phyloP scores from a whole-genome alignment of 2,329 filamentous ascomycete species.

The Calonectria henricotiae region DNA sequence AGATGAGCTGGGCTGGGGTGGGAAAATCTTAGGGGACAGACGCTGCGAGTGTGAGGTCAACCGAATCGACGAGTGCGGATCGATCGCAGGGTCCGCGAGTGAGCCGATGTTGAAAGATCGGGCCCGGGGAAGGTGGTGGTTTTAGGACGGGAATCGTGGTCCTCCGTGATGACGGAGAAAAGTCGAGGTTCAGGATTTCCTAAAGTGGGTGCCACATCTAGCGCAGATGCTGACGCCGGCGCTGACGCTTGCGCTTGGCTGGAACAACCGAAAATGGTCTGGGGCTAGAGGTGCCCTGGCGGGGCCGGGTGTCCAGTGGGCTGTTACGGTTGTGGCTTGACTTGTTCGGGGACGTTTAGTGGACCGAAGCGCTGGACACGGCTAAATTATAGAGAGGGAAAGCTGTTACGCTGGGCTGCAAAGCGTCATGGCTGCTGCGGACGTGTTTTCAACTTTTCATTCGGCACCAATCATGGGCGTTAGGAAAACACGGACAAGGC shows the following conservation, averaged over 20 bases:
- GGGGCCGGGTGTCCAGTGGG: constrained; percentile 39
- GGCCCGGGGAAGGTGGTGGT: constrained; percentile 21
- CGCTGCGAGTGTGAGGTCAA: neutral
- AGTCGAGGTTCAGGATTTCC: constrained; percentile 45
- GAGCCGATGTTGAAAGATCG: constrained; percentile 11
- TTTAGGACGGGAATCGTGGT: constrained; percentile 36
- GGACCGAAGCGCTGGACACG: constrained; percentile 28
- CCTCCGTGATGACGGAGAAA: constrained; percentile 50
- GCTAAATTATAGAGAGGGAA: constrained; percentile 16
- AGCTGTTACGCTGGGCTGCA: neutral
- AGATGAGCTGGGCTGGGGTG: constrained; percentile 11
- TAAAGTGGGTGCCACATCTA: constrained; percentile 45
- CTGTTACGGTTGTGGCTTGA: constrained; percentile 49
- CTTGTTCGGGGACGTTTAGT: constrained; percentile 44
- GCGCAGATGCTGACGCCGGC: constrained; percentile 45
- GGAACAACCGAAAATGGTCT: constrained; percentile 42
- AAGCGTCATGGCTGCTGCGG: neutral
- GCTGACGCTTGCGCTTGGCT: constrained; percentile 46
- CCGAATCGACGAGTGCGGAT: constrained; percentile 17
- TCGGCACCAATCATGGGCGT: constrained; percentile 9
- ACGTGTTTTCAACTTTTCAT: constrained; percentile 10
- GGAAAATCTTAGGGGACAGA: neutral
- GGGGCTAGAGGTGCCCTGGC: constrained; percentile 35
- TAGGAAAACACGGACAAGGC: constrained; percentile 22
- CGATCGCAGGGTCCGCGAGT: constrained; percentile 24